Base-by-base conservation (phyloP, 75 land plant genomes). In the Selaginella tamariscina region DNA sequence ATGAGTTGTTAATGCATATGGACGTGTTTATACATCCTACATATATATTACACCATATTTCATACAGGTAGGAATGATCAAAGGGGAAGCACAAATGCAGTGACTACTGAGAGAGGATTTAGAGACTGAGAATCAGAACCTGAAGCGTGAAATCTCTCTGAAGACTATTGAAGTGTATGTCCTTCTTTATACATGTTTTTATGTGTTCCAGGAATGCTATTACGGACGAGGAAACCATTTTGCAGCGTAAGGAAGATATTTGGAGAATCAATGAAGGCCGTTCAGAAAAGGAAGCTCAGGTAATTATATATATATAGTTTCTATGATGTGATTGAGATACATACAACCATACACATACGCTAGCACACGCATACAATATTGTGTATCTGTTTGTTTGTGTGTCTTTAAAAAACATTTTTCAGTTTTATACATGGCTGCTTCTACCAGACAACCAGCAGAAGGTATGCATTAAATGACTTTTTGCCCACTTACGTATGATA, bases 1-100 rank as follows among this genome's bases (percentile, higher is more conserved):
- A 26, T 32, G 23, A 29, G 5, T 8, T 22, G 21, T 59, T 5
- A 59, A 9, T 8, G 8, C 20, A 21, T 2, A 9, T 26, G 63
- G 5, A 9, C 5, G 9, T 26, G 9, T 22, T 9, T 5, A 8
- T n/a, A n/a, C n/a, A n/a, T n/a, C n/a, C n/a, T n/a, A 22, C 5
- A n/a, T 8, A n/a, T 8, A n/a, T 9, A 1, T 2, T 64, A 1
- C 29, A 32, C 27, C 26, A 2, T 59, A 22, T 59, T 8, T n/a
- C n/a, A n/a, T n/a, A n/a, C 32, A 95, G 99, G 87, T 95, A 69
- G 89, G 85, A 5, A 81, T 91, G n/a, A 65, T 95, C 62, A 95
- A 81, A 78, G 81, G 68, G 33, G 99, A 95, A 70, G 85, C 89
- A 65, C 89, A 95, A 70, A 85, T 78, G 69, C 97, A 91, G 59